A percentile compares a stretch with the other conserved stretches of the same genome.
Conservation (phyloP, 2,329 filamentous ascomycete species). For the Zasmidium citrigriseum region DNA sequence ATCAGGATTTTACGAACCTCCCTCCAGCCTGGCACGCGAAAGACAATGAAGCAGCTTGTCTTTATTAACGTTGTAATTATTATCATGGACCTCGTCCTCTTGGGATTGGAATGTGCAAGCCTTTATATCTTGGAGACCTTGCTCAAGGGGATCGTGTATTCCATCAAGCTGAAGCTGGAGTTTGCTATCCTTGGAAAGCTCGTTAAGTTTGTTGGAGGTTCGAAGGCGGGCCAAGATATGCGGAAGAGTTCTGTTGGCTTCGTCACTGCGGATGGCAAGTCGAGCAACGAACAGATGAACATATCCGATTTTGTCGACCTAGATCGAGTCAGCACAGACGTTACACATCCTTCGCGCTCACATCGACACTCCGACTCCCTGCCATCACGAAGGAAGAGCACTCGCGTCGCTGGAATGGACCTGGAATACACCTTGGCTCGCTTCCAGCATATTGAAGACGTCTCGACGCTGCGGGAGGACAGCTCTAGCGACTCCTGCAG, state of each 20-base stretch:
- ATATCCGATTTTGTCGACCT: constrained; percentile 24
- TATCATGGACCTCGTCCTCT: constrained; percentile 37
- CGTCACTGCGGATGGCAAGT: constrained; percentile 13
- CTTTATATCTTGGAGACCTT: constrained; percentile 38
- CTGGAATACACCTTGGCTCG: constrained; percentile 20
- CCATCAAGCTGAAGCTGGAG: constrained; percentile 38
- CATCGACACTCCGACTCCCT: constrained; percentile 9
- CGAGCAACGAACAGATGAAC: constrained; percentile 10
- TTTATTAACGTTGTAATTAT: constrained; percentile 42
- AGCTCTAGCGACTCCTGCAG: constrained; percentile 1
- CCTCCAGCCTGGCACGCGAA: constrained; percentile 20
- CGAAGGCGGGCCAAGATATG: constrained; percentile 13
- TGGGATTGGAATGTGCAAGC: constrained; percentile 36
- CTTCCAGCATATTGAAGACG: constrained; percentile 22
- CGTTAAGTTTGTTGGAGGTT: constrained; percentile 28
- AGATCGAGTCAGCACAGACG: constrained; percentile 16
- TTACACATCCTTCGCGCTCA: constrained; percentile 20
- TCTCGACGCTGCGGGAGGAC: constrained; percentile 13
- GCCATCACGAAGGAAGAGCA: constrained; percentile 2
- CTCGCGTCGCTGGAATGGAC: not conserved
- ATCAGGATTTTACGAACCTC: constrained; percentile 25
- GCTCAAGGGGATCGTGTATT: constrained; percentile 40
- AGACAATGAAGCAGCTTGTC: constrained; percentile 38
- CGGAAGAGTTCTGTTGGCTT: constrained; percentile 24
- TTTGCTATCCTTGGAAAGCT: constrained; percentile 34